Evolutionary conservation across 2,329 filamentous ascomycete species (phyloP), one percentile per base, ranked within the genome.

Genomic region (Aspergillus sojae): DNA sequence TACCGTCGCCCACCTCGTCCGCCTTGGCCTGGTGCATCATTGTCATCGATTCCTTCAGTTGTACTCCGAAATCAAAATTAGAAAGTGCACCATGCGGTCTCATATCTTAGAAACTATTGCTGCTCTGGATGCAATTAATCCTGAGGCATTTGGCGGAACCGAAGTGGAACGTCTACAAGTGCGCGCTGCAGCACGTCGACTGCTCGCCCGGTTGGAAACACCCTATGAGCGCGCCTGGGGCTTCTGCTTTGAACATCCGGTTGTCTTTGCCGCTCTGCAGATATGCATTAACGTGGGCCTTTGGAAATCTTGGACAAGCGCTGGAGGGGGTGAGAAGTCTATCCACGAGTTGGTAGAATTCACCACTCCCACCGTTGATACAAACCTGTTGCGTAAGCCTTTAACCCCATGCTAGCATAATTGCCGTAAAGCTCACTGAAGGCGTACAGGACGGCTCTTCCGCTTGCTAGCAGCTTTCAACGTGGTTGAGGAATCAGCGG

Each of bases 141-240:
- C 58, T 2, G 63, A 66, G 19, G 34, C 53, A 1, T 69, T 69
- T 57, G 61, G 63, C 34, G 65, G 63, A 7, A 67, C 67, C 34
- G 70, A 72, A 60, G 65, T 71, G 28, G 68, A 71, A 26, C 70
- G 70, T 16, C 67, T 71, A 19, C 64, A 68, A 45, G 67, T 72
- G 28, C 68, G 70, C 16, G 67, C 70, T 32, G 74, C 74, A 12
- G 73, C 73, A 32, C 70, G 71, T 30, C 68, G 70, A 26, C 67
- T 74, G 11, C 71, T 76, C 10, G 68, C 74, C 1, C 63, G 73
- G 12, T 62, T 77, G 21, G 74, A 77, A 60, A 70, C 72, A 0
- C 75, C 75, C 1, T 75, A 74, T 60, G 75, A 77, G 58, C 72
- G 73, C 23, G 71, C 70, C 2, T 75, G 71, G 74, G 70, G 69